Base-by-base conservation (phyloP, 495 filamentous ascomycete species). In the Poronia punctata region DNA sequence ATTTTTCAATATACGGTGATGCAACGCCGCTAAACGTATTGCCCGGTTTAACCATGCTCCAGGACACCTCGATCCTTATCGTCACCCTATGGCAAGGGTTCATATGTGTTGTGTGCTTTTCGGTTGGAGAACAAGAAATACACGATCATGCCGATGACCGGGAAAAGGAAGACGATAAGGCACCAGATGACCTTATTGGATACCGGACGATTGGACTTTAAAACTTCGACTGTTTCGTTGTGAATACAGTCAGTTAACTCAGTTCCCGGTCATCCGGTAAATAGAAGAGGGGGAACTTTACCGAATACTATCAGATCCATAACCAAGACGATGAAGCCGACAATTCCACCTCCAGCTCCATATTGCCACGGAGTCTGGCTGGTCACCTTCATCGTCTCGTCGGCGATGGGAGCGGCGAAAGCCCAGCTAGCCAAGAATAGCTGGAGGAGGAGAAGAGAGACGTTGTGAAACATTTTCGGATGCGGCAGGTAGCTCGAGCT, bases 71-170 rank as follows among this genome's bases (percentile, higher is more conserved):
- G 11, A 9, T 15, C 5, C 11, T 19, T 18, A 5, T 2, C 2
- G 1, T 17, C 8, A 12, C 4, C 14, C 29, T 35, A 45, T 4
- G 42, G 35, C 22, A 45, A 33, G 4, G 42, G 42, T 9, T 45
- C 42, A 28, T 45, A 45, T 18, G 42, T 45, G 46, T 60, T 67
- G 48, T 70, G 64, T 18, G 64, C 52, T 11, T 46, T 48, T n/a
- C 70, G 67, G 59, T 74, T 70, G 14, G 70, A 72, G 56, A 74
- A 72, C 30, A 75, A 38, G 40, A 50, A 75, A 60, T 75, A 75
- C 48, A 71, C 50, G 53, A 70, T 41, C 37, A 68, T 55, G 35
- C 71, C 71, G 42, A 67, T 33, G 35, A 75, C 51, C 9, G 71
- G 71, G 56, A 74, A 67, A 25, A 75, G 38, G 57, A 75, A 73